Evolutionary conservation across 2,329 filamentous ascomycete genomes (phyloP).

Genomic region (Sordariomycetes sp.): DNA sequence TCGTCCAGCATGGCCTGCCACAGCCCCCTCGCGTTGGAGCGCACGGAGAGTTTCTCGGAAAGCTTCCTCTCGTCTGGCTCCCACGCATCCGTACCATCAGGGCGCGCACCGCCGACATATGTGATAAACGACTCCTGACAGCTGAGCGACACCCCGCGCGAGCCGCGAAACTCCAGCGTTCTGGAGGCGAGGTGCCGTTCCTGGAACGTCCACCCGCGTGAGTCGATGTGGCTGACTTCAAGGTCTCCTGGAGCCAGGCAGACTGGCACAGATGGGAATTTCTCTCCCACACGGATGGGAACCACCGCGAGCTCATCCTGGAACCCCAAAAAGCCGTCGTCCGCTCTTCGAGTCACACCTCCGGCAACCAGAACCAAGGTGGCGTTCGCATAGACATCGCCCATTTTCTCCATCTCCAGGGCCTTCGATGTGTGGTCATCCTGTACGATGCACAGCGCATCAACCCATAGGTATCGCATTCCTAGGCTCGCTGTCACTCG

Average conservation of each 20-base stretch:
- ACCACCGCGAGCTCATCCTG: not conserved
- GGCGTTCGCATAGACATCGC: slow-evolving; percentile 6
- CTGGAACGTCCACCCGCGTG: slow-evolving; percentile 6
- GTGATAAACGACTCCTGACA: not conserved
- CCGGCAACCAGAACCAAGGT: not conserved
- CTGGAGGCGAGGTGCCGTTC: slow-evolving; percentile 2
- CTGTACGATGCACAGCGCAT: slow-evolving; percentile 10
- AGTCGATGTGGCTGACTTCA: not conserved
- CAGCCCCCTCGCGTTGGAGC: not conserved
- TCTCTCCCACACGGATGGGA: not conserved
- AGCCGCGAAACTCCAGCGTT: not conserved
- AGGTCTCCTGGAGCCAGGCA: not conserved
- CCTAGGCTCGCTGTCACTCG: not conserved
- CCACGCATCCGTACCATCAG: slow-evolving; percentile 1
- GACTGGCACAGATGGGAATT: too few relatives aligned
- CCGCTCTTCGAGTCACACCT: not conserved
- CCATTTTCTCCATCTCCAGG: slow-evolving; percentile 7
- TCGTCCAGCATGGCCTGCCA: slow-evolving; percentile 5
- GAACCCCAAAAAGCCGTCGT: not conserved
- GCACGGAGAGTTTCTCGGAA: not conserved
- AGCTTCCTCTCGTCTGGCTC: not conserved
- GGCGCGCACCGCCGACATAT: not conserved
- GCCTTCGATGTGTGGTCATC: slow-evolving; percentile 6
- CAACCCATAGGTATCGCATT: slow-evolving; percentile 11
- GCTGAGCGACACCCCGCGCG: slow-evolving; percentile 2